A percentile compares a stretch with the other conserved stretches of the same genome.
These are phyloP conservation scores for Avena sativa DNA, from an alignment of 176 grass and related monocot genomes.

Conservation along the genomic window DNA sequence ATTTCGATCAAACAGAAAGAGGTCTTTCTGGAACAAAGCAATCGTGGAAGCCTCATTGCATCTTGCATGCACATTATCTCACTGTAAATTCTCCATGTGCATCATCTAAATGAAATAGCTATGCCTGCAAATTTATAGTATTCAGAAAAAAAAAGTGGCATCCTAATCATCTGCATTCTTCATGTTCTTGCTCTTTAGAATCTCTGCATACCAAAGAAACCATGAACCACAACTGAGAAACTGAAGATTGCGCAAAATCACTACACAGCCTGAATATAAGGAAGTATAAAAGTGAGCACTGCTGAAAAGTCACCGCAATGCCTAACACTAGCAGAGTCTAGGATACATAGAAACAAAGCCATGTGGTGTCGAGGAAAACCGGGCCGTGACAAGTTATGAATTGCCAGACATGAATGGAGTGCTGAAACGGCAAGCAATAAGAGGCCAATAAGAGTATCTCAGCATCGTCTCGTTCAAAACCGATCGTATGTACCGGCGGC, in stretches of 20 bases:
- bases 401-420: not conserved
- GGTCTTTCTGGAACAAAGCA: no score
- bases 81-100: not conserved
- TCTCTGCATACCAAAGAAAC: not conserved
- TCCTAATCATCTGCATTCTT: not conserved
- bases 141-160: not conserved
- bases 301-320: not conserved
- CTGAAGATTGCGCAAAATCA: not conserved
- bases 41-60: not conserved
- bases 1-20: no score
- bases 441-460: not conserved
- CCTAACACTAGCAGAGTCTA: no score
- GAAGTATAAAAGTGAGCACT: not conserved
- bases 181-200: not conserved
- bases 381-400: not conserved
- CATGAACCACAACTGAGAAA: not conserved
- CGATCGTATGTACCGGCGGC: not conserved
- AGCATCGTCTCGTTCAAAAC: not conserved
- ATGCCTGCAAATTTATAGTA: not conserved
- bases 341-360: not conserved
- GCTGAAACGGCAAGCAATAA: not conserved
- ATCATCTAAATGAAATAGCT: not conserved
- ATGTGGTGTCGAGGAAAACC: not conserved
- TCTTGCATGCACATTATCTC: not conserved
- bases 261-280: not conserved